Evolutionary conservation across 345 rosid genomes (phyloP).

Genomic region (Pistacia vera): DNA sequence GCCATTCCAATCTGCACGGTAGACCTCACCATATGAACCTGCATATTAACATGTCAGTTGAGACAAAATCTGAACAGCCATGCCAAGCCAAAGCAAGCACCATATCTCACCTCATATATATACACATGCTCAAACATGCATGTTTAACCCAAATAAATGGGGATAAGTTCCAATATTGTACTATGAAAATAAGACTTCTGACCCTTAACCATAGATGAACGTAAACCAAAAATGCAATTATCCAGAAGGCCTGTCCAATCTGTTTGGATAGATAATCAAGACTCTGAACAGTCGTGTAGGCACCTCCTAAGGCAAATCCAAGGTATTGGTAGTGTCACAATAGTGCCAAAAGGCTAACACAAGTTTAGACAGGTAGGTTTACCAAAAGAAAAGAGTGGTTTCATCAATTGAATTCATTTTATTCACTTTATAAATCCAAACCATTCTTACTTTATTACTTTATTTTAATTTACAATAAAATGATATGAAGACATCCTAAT

Average conservation of each 20-base stretch:
- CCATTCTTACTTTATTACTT: not conserved
- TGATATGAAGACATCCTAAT: not conserved
- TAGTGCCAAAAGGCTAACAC: not conserved
- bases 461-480: not conserved
- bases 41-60: conserved; percentile 25
- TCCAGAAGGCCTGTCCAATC: conserved; percentile 10
- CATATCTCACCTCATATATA: not conserved
- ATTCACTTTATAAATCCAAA: not conserved
- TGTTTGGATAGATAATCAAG: conserved; percentile 2
- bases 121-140: not conserved
- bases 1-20: conserved; percentile 91
- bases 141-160: not conserved
- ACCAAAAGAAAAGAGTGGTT: not conserved
- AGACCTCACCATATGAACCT: conserved; percentile 98
- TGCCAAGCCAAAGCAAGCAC: not conserved
- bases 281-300: not conserved
- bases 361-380: not conserved
- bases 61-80: conserved; percentile 9
- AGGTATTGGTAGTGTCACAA: not conserved
- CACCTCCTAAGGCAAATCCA: not conserved
- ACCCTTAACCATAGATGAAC: not conserved
- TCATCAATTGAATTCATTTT: not conserved
- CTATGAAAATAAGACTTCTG: not conserved
- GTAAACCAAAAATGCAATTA: not conserved
- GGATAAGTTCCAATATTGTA: not conserved